Evolutionary conservation across 2,329 filamentous ascomycete genomes (phyloP), one percentile per base, ranked within the genome.

Genomic region (Phyllachora maydis): DNA sequence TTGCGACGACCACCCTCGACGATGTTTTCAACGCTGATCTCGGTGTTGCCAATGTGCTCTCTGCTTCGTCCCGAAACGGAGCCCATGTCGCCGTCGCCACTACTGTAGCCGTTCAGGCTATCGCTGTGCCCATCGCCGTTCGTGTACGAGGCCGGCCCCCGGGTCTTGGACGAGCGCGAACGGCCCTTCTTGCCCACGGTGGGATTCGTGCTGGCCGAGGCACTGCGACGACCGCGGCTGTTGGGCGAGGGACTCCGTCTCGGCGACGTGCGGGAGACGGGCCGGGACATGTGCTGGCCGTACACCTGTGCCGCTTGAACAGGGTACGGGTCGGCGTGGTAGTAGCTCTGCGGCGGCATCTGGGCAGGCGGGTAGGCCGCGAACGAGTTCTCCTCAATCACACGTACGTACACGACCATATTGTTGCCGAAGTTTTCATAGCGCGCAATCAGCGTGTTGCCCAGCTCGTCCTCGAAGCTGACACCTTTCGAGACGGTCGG

Each of bases 11-110:
- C 83, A 42, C 90, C 88, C 50, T 95, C 85, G 30, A 98, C 77
- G 47, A 98, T 95, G 45, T 98, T 98, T 37, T 93, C 83, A 36
- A 93, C 68, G 45, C 85, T 95, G 42, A 98, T 98, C 37, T 98
- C 88, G 10, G 88, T 91, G 44, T 81, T 93, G 23, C 79, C 82
- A 39, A 92, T 67, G 33, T 81, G 75, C 39, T 93, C 83, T 47
- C 78, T 82, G 37, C 63, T 66, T 45, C 76, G 76, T 39, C 76
- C 72, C 28, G 74, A 74, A 34, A 75, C 61, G 26, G 79, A 83
- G 34, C 68, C 74, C 30, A 76, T 65, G 14, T 72, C 78, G 30
- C 71, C 75, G 34, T 92, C 82, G 36, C 77, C 83, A 46, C 83
- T 90, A 50, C 79, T 91, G 47, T 88, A 88, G 30, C 70, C 73